Conservation (phyloP, 1,139 yeast genomes). For the Hyphopichia pseudoburtonii region DNA sequence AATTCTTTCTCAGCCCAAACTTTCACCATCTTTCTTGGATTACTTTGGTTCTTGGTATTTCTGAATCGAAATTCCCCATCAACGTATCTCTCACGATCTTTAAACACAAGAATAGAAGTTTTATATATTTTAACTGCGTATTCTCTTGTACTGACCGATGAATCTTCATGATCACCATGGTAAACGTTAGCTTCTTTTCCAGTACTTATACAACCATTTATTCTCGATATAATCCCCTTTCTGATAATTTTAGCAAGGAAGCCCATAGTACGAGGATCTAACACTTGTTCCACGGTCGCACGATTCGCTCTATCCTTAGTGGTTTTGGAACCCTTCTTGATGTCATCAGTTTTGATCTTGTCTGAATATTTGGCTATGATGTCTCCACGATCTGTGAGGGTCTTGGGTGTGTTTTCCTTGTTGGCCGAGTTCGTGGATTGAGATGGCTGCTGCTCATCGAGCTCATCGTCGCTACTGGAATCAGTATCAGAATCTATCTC, state of each 20-base stretch:
- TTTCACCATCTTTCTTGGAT: slow-evolving; percentile 96
- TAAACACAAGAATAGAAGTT: slow-evolving; percentile 92
- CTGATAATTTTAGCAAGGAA: slow-evolving; percentile 80
- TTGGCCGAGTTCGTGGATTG: too few species aligned
- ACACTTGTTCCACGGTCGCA: slow-evolving; percentile 94
- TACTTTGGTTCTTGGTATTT: slow-evolving; percentile 78
- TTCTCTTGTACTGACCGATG: slow-evolving; percentile 42
- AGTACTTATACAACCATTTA: slow-evolving; percentile 93
- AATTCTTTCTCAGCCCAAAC: slow-evolving; percentile 99
- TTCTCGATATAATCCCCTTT: slow-evolving; percentile 77
- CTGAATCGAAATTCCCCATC: slow-evolving; percentile 95
- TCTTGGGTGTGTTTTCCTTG: too few species aligned
- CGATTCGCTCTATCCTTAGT: slow-evolving; percentile 85
- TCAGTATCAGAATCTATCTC: slow-evolving; percentile 11
- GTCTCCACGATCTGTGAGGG: slow-evolving; percentile 51
- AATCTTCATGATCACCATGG: slow-evolving; percentile 77
- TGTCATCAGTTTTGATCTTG: slow-evolving; percentile 62
- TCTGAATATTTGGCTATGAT: slow-evolving; percentile 62
- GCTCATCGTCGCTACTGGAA: slow-evolving; percentile 11
- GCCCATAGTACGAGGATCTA: slow-evolving; percentile 90
- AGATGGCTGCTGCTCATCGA: background rate
- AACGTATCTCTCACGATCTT: slow-evolving; percentile 93
- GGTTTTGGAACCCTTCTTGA: slow-evolving; percentile 55
- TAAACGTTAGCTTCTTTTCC: slow-evolving; percentile 99
- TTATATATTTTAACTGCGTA: slow-evolving; percentile 92